phyloP scores from a whole-genome alignment of 495 filamentous ascomycete genomes.

The Talaromyces wortmannii region DNA sequence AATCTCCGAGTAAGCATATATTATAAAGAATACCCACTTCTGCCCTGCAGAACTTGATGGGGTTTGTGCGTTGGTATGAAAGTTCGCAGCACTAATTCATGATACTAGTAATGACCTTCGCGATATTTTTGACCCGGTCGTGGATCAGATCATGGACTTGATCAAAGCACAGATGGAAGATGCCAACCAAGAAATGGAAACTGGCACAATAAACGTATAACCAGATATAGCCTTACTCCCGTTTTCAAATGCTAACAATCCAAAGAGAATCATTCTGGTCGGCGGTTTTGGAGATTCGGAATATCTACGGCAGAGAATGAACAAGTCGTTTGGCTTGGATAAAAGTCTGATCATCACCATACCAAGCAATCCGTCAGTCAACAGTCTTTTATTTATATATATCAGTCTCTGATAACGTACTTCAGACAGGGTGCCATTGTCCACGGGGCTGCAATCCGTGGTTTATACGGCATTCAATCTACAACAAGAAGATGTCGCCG shows the following conservation, averaged over 20 bases:
- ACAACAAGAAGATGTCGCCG: slow-evolving; percentile 57
- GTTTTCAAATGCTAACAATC: background rate
- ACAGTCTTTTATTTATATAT: background rate
- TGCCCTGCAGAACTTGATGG: background rate
- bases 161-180: slow-evolving; percentile 42
- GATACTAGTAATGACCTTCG: slow-evolving; percentile 22
- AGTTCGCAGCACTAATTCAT: background rate
- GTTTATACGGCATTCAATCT: slow-evolving; percentile 58
- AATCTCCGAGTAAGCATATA: background rate
- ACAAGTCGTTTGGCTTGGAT: slow-evolving; percentile 2
- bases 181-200: slow-evolving; percentile 29
- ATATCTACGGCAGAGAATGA: slow-evolving; percentile 51
- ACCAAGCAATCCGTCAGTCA: background rate
- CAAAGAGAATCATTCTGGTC: slow-evolving; percentile 46
- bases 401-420: background rate
- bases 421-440: slow-evolving; percentile 69
- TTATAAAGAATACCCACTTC: background rate
- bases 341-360: background rate
- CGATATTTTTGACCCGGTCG: slow-evolving; percentile 45
- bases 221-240: background rate
- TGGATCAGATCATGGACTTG: slow-evolving; percentile 46
- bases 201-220: slow-evolving; percentile 9
- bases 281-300: slow-evolving; percentile 58
- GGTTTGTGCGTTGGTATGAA: background rate
- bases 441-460: slow-evolving; percentile 62